Conservation (phyloP, 305 asterid species). For the Plantago coronopus region DNA sequence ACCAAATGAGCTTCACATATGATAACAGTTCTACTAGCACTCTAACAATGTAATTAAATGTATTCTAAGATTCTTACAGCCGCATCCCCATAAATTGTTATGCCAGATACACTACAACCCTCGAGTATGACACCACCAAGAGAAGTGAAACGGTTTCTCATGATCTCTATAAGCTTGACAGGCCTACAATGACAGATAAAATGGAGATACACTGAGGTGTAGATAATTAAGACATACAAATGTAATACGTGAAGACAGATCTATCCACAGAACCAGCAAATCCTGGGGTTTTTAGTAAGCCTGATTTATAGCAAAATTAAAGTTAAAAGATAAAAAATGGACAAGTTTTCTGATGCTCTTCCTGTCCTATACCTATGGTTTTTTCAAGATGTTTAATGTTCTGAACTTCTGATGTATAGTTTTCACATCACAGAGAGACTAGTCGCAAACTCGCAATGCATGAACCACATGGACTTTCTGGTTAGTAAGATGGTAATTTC, state of each 20-base stretch:
- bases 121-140: slow-evolving; percentile 83
- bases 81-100: slow-evolving; percentile 62
- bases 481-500: not conserved
- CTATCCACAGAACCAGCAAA: too few relatives aligned
- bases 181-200: slow-evolving; percentile 50
- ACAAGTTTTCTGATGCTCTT: not conserved
- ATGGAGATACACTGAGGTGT: not conserved
- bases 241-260: too few relatives aligned
- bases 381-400: too few relatives aligned
- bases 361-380: too few relatives aligned
- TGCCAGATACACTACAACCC: slow-evolving; percentile 67
- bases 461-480: not conserved
- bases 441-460: not conserved
- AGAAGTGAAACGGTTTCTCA: slow-evolving; percentile 60
- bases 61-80: slow-evolving; percentile 55
- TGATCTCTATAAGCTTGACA: slow-evolving; percentile 65
- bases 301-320: too few relatives aligned
- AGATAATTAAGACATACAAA: not conserved
- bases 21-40: not conserved
- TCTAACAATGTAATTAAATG: slow-evolving; percentile 21
- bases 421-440: not conserved
- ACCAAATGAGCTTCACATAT: slow-evolving; percentile 6
- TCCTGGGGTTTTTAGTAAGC: too few relatives aligned
- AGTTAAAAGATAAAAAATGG: too few relatives aligned
- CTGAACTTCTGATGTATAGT: too few relatives aligned